Conservation (phyloP, 768 basidiomycete species). For the Mycena floridula region DNA sequence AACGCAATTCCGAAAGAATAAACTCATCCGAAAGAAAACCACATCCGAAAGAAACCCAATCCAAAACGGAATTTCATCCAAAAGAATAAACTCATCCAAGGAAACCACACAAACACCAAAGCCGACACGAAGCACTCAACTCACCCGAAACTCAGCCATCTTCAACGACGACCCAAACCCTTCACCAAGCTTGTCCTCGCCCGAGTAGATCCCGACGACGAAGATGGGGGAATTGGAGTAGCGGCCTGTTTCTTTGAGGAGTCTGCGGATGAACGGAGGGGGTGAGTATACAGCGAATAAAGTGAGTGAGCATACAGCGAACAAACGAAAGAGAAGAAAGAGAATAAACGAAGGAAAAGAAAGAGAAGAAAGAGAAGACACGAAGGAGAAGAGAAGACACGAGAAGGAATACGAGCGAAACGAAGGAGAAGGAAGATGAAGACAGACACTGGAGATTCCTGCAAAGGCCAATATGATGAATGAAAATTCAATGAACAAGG, state of each 20-base stretch:
- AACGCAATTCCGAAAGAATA: neutral
- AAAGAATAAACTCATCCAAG: constrained; percentile 75
- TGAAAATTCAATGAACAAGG: too few species aligned
- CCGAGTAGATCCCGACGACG: constrained; percentile 92
- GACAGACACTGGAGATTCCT: neutral
- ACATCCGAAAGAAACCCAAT: constrained; percentile 90
- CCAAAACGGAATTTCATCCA: too few species aligned
- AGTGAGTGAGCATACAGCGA: too few species aligned
- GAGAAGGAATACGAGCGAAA: too few species aligned
- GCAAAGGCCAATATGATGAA: too few species aligned
- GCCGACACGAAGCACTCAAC: constrained; percentile 64
- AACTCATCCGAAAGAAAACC: constrained; percentile 84
- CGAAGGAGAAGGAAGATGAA: neutral
- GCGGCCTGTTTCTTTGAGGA: constrained; percentile 91
- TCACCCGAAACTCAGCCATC: constrained; percentile 92
- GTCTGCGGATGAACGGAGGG: too few species aligned
- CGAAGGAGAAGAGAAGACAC: too few species aligned
- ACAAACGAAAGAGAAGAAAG: too few species aligned
- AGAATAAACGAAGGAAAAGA: too few species aligned
- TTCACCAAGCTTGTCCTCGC: constrained; percentile 81
- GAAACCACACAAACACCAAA: constrained; percentile 96
- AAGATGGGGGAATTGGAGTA: constrained; percentile 87
- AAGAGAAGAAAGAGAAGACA: too few species aligned
- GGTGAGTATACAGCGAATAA: too few species aligned
- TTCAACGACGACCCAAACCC: constrained; percentile 88